Evolutionary conservation across 345 rosid species (phyloP).

Genomic region (Syzygium jambos): DNA sequence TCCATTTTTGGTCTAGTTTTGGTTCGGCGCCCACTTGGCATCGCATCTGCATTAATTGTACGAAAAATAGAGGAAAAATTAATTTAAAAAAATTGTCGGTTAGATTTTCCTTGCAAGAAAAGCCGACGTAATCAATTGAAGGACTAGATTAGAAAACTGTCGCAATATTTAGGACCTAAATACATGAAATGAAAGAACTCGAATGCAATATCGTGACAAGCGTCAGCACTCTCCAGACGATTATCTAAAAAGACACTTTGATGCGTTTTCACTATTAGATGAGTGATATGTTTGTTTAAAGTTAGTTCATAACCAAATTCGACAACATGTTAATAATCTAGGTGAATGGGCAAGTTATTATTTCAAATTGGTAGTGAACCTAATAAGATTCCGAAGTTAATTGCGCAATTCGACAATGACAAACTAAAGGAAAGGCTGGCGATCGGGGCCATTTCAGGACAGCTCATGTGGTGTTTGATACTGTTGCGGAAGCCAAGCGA

Average conservation of each 20-base stretch:
- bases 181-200: background rate
- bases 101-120: background rate
- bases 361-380: background rate
- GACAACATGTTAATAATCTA: background rate
- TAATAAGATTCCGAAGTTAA: background rate
- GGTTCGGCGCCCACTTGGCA: background rate
- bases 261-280: background rate
- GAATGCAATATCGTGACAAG: too few relatives aligned
- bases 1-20: background rate
- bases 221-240: background rate
- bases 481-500: too few relatives aligned
- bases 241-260: background rate
- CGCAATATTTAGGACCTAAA: background rate
- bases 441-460: accelerated
- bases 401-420: background rate
- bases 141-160: background rate
- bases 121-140: background rate
- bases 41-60: background rate
- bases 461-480: background rate
- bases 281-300: background rate
- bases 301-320: background rate
- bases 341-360: background rate
- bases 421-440: background rate
- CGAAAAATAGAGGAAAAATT: background rate
- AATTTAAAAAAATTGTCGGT: background rate